phyloP scores from a whole-genome alignment of 306 rosid genomes.

The Lathyrus sativus region DNA sequence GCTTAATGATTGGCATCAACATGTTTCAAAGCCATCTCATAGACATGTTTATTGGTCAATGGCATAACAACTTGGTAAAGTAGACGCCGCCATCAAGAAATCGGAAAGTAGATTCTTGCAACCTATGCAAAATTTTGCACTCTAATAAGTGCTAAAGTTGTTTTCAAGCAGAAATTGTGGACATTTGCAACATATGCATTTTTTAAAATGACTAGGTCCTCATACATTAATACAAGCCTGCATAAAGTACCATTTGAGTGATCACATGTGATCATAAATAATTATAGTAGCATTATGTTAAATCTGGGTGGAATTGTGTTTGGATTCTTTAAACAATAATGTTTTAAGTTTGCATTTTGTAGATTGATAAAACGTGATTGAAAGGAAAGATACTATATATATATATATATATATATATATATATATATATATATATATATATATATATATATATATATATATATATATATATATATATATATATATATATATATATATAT shows the following conservation, averaged over 20 bases:
- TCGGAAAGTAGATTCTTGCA: not conserved
- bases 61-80: not conserved
- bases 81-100: conserved; percentile 9
- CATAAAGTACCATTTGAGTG: not conserved
- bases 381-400: too few species aligned
- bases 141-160: not conserved
- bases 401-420: too few species aligned
- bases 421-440: too few species aligned
- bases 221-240: not conserved
- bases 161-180: conserved; percentile 12
- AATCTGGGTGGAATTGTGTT: too few species aligned
- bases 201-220: not conserved
- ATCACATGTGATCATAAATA: not conserved
- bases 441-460: too few species aligned
- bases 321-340: too few species aligned
- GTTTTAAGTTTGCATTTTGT: too few species aligned
- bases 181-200: not conserved
- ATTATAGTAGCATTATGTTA: too few species aligned
- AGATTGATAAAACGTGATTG: too few species aligned
- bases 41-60: conserved; percentile 1
- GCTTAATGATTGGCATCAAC: not conserved
- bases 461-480: too few species aligned
- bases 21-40: not conserved
- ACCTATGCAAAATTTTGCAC: conserved; percentile 3
- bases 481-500: too few species aligned